These are phyloP conservation scores for Cyanidioschyzon merolae DNA, from an alignment of 23 red algal species.

Conservation along the genomic window DNA sequence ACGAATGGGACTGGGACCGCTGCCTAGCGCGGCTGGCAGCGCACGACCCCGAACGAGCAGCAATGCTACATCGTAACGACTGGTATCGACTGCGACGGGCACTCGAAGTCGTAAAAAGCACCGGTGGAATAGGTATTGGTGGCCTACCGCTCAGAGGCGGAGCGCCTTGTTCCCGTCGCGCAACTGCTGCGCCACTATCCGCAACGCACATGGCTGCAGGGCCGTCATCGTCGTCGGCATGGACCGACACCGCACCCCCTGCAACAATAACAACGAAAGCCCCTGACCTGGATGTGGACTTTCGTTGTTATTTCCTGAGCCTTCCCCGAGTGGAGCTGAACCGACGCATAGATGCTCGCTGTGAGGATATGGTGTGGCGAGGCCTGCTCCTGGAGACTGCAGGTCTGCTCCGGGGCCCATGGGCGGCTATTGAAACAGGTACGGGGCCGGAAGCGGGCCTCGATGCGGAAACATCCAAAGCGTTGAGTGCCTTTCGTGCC, in stretches of 20 bases:
- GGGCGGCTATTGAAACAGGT: slow-evolving; percentile 17
- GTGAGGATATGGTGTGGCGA: slow-evolving; percentile 46
- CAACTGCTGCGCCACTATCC: not conserved
- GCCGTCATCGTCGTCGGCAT: not conserved
- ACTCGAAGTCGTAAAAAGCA: slow-evolving; percentile 47
- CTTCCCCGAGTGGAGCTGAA: slow-evolving; percentile 38
- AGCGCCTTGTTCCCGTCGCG: slow-evolving; percentile 31
- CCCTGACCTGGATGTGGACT: slow-evolving; percentile 33
- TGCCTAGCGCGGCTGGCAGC: slow-evolving; percentile 30
- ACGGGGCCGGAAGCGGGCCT: slow-evolving; percentile 39
- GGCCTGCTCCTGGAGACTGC: slow-evolving; percentile 11
- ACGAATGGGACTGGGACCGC: slow-evolving; percentile 44
- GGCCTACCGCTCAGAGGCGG: slow-evolving; percentile 49
- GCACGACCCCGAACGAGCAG: slow-evolving; percentile 50
- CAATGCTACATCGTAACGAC: slow-evolving; percentile 49
- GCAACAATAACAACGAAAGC: not conserved
- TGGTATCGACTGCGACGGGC: slow-evolving; percentile 86
- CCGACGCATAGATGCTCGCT: slow-evolving; percentile 62
- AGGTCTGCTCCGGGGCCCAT: not conserved
- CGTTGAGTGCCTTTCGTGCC: slow-evolving; percentile 26
- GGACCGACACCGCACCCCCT: not conserved
- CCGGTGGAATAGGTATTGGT: slow-evolving; percentile 42
- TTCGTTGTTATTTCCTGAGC: slow-evolving; percentile 79
- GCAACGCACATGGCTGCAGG: not conserved
- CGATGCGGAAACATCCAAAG: not conserved